Conservation (phyloP, 2,329 filamentous ascomycete species). For the Pseudopithomyces maydicus region DNA sequence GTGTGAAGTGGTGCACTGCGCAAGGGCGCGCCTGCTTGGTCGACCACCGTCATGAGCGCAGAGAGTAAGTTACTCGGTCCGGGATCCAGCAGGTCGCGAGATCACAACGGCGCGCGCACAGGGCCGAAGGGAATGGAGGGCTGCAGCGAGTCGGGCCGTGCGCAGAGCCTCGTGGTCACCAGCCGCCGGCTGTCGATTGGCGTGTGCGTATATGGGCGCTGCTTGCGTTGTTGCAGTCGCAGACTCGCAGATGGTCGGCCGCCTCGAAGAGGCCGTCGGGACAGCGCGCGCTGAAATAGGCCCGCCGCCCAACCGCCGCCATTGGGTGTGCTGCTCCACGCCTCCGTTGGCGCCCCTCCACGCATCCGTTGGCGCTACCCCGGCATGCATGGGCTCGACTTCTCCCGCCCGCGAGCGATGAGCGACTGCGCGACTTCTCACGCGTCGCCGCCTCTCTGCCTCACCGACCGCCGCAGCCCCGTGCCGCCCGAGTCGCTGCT, state of each 20-base stretch:
- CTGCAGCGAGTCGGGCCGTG: background rate
- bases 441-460: too few species aligned
- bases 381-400: background rate
- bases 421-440: too few species aligned
- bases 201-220: background rate
- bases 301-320: background rate
- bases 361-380: slow-evolving; percentile 2
- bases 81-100: slow-evolving; percentile 21
- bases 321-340: too few species aligned
- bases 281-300: background rate
- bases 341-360: slow-evolving; percentile 1
- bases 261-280: slow-evolving; percentile 1
- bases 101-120: background rate
- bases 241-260: slow-evolving; percentile 1
- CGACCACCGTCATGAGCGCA: slow-evolving; percentile 1
- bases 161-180: background rate
- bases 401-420: background rate
- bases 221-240: background rate
- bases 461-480: too few species aligned
- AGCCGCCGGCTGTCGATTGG: background rate
- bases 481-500: too few species aligned
- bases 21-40: slow-evolving; percentile 32
- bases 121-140: background rate
- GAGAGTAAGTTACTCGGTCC: background rate
- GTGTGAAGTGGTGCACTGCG: slow-evolving; percentile 18